Evolutionary conservation across 2,329 filamentous ascomycete species (phyloP).

Genomic region (Fusarium brachygibbosum): DNA sequence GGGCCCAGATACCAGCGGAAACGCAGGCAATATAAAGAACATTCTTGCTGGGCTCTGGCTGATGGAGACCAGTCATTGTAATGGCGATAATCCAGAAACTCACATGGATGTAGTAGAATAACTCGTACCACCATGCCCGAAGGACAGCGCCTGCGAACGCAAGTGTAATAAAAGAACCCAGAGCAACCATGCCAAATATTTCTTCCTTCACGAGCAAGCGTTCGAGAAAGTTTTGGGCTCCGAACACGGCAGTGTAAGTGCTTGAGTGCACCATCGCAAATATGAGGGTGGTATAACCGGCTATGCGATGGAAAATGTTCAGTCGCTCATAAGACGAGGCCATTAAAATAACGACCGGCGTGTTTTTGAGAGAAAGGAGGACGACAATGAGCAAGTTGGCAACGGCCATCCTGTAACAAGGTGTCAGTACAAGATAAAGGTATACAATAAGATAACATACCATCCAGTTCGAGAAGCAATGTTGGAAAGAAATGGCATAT

Average conservation of each 20-base stretch:
- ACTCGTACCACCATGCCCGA: slow-evolving; percentile 65
- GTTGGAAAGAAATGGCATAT: slow-evolving; percentile 51
- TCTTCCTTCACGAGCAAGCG: slow-evolving; percentile 56
- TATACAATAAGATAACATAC: slow-evolving; percentile 44
- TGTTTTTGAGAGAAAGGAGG: slow-evolving; percentile 70
- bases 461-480: slow-evolving; percentile 57
- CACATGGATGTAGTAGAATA: slow-evolving; percentile 68
- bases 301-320: slow-evolving; percentile 68
- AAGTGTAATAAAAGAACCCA: slow-evolving; percentile 61
- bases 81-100: slow-evolving; percentile 63
- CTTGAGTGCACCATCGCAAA: slow-evolving; percentile 62
- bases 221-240: slow-evolving; percentile 41
- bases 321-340: slow-evolving; percentile 70
- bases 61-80: slow-evolving; percentile 65
- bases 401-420: slow-evolving; percentile 54
- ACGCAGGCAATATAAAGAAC: slow-evolving; percentile 59
- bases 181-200: slow-evolving; percentile 64
- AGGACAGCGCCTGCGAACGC: slow-evolving; percentile 59
- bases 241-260: slow-evolving; percentile 60
- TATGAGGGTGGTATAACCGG: slow-evolving; percentile 64
- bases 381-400: slow-evolving; percentile 65
- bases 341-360: slow-evolving; percentile 66
- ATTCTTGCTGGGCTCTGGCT: slow-evolving; percentile 60
- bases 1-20: slow-evolving; percentile 62
- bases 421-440: background rate